A percentile compares a stretch with the other conserved stretches of the same genome.
phyloP scores from a whole-genome alignment of 495 filamentous ascomycete species.

The Letharia lupina region DNA sequence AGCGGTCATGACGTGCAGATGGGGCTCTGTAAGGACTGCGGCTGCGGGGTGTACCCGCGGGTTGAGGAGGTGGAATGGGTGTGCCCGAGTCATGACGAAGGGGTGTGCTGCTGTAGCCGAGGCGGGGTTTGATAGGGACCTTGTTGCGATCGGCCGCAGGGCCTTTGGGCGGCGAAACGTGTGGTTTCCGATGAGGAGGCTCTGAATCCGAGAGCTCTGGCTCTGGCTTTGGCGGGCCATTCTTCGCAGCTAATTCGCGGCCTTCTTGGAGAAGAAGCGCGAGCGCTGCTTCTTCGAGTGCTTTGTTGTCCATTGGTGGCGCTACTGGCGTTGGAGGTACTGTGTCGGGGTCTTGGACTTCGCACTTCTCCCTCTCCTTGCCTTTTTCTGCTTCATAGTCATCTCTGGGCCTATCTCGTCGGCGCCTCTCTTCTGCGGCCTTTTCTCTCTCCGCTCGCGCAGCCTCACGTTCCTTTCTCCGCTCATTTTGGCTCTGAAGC shows the following conservation, averaged over 20 bases:
- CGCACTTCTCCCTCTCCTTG: slow-evolving; percentile 33
- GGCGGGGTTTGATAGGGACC: slow-evolving; percentile 13
- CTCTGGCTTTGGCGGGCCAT: slow-evolving; percentile 45
- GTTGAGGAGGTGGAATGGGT: slow-evolving; percentile 13
- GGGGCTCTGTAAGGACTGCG: slow-evolving; percentile 17
- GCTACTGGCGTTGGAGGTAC: slow-evolving; percentile 25
- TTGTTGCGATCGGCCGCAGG: slow-evolving; percentile 18
- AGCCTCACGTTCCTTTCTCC: slow-evolving; percentile 40
- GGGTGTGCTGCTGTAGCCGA: slow-evolving; percentile 21
- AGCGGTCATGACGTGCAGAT: slow-evolving; percentile 8
- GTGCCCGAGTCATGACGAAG: slow-evolving; percentile 20
- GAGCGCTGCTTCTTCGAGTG: slow-evolving; percentile 49
- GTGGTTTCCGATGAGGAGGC: slow-evolving; percentile 33
- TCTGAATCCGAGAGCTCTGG: slow-evolving; percentile 45
- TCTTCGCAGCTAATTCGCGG: slow-evolving; percentile 52
- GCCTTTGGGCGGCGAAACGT: slow-evolving; percentile 22
- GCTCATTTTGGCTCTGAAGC: slow-evolving; percentile 49
- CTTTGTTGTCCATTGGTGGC: slow-evolving; percentile 46
- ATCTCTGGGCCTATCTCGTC: slow-evolving; percentile 47
- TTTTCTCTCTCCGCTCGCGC: slow-evolving; percentile 47
- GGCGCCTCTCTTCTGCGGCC: slow-evolving; percentile 44
- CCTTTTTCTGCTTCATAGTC: slow-evolving; percentile 40
- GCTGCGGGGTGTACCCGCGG: slow-evolving; percentile 9
- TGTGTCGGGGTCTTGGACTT: slow-evolving; percentile 19
- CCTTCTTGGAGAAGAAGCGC: slow-evolving; percentile 51